Conservation (phyloP, 2,329 filamentous ascomycete genomes). For the Sordariomycetes sp. region DNA sequence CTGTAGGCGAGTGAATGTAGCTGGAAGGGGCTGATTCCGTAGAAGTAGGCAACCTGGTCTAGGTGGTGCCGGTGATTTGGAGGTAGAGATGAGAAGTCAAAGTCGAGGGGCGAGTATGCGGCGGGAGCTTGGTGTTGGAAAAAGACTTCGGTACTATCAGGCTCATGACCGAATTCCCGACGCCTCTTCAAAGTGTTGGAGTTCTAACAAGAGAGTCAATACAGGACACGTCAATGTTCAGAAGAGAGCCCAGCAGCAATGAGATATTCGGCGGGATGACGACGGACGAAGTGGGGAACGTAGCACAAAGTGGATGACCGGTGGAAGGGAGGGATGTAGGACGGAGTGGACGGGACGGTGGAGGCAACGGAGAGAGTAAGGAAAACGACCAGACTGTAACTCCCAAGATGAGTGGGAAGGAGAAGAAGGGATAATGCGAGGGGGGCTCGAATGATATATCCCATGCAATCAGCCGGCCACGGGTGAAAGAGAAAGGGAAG, state of each 20-base stretch:
- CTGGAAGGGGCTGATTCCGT: conserved; percentile 18
- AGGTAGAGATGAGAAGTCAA: conserved; percentile 12
- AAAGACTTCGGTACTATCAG: conserved; percentile 7
- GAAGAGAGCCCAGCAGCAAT: not conserved
- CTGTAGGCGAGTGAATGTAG: conserved; percentile 12
- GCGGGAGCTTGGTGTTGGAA: conserved; percentile 14
- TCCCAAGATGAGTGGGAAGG: conserved; percentile 11
- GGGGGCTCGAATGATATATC: conserved; percentile 25
- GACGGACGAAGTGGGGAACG: conserved; percentile 8
- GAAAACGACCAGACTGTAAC: conserved; percentile 10
- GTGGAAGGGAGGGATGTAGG: conserved; percentile 11
- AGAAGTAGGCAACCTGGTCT: conserved; percentile 15
- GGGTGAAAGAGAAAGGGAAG: conserved; percentile 12
- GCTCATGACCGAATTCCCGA: conserved; percentile 24
- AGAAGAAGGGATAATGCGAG: conserved; percentile 13
- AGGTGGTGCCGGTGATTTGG: conserved; percentile 13
- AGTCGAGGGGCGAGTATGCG: conserved; percentile 11
- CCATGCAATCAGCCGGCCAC: conserved; percentile 28
- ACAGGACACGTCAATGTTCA: not conserved
- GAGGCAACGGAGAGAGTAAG: conserved; percentile 9
- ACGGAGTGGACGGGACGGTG: not conserved
- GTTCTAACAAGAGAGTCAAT: conserved; percentile 11
- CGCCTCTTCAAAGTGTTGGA: conserved; percentile 26
- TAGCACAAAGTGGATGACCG: conserved; percentile 8
- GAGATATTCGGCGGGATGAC: not conserved